Evolutionary conservation across 495 filamentous ascomycete genomes (phyloP).

Genomic region (Rusavskia elegans): DNA sequence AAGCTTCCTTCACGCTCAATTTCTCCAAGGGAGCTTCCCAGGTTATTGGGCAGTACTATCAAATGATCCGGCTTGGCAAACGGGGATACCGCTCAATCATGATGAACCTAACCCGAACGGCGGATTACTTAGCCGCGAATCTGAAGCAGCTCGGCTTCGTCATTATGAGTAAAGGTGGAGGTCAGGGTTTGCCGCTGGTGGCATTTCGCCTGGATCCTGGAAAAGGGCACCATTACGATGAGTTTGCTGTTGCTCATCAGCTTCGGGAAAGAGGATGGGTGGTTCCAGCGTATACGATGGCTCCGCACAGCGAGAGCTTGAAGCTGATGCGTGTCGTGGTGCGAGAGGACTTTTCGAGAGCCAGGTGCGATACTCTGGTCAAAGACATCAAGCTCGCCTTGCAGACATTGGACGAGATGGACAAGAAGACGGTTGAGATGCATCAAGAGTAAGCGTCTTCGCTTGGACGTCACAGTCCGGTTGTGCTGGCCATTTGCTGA

Average conservation of each 20-base stretch:
- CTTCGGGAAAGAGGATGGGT: constrained; percentile 77
- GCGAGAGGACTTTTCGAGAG: constrained; percentile 71
- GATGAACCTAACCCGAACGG: constrained; percentile 67
- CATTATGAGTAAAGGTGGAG: constrained; percentile 63
- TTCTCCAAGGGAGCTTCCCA: constrained; percentile 87
- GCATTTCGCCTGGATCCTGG: constrained; percentile 58
- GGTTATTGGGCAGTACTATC: constrained; percentile 92
- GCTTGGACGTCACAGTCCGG: too few species aligned
- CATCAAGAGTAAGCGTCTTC: constrained; percentile 38
- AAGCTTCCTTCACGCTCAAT: constrained; percentile 95
- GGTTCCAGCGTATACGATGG: constrained; percentile 90
- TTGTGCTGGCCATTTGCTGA: not conserved
- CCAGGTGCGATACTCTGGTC: constrained; percentile 57
- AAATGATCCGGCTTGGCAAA: constrained; percentile 82
- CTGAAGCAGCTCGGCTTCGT: constrained; percentile 62
- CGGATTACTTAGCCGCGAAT: constrained; percentile 59
- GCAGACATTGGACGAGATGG: constrained; percentile 54
- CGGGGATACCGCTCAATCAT: constrained; percentile 77
- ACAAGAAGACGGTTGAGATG: constrained; percentile 45
- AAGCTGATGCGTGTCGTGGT: constrained; percentile 84
- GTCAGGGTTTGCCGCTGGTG: constrained; percentile 68
- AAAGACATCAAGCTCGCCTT: constrained; percentile 57
- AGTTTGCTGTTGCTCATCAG: constrained; percentile 67
- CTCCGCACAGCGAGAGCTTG: constrained; percentile 57
- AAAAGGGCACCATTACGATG: constrained; percentile 54